Conservation (phyloP, 2,329 filamentous ascomycete species). For the Lachnellula arida region DNA sequence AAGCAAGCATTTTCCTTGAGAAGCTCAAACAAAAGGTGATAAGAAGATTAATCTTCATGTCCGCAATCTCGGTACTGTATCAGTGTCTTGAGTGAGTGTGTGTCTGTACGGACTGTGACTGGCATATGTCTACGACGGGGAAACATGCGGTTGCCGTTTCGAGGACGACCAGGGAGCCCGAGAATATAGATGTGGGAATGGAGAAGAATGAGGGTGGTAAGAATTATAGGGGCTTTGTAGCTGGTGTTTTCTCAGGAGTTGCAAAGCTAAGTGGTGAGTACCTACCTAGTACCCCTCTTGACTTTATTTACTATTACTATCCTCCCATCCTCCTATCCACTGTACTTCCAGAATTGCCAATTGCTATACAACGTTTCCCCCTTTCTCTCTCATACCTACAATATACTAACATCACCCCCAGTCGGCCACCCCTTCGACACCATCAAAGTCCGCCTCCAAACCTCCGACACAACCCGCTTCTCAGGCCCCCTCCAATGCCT, state of each 20-base stretch:
- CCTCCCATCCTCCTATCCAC: background rate
- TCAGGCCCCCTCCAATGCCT: conserved; percentile 81
- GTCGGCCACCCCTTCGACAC: conserved; percentile 83
- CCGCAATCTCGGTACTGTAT: no score
- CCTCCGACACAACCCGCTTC: conserved; percentile 72
- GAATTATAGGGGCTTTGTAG: conserved; percentile 89
- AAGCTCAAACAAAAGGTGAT: background rate
- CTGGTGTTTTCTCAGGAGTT: conserved; percentile 91
- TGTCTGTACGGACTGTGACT: no score
- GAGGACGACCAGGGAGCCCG: background rate
- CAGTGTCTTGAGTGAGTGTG: background rate
- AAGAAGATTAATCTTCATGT: no score
- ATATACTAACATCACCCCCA: conserved; percentile 8
- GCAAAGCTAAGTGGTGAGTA: conserved; percentile 76
- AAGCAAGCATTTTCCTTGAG: background rate
- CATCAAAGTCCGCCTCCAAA: conserved; percentile 93
- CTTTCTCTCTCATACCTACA: background rate
- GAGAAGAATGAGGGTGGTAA: conserved; percentile 37
- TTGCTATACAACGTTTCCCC: conserved; percentile 30
- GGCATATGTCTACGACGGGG: background rate
- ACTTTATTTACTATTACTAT: background rate
- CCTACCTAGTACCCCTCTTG: background rate
- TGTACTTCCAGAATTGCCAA: background rate
- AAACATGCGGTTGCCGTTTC: background rate
- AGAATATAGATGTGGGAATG: background rate